Base-by-base conservation (phyloP, 768 basidiomycete species). In the Hypholoma sublateritium region DNA sequence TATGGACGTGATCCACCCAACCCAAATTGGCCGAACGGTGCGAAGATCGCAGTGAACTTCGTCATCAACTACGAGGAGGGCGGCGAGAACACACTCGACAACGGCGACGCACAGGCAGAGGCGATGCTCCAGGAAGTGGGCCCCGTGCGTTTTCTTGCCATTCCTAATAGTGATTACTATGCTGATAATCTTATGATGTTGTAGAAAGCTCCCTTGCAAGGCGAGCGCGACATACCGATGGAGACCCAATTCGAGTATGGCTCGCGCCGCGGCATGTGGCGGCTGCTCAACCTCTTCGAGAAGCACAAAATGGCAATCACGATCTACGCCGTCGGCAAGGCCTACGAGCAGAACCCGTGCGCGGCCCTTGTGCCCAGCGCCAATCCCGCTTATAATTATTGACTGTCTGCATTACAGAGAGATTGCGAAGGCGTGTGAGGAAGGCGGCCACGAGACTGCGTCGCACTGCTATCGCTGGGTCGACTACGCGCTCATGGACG, bases 41-140 rank as follows among this genome's bases (percentile, higher is more conserved):
- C 61, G 43, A 62, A 62, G 28, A 44, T 62, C 35, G 61, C 61
- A 2, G 58, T 62, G 45, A 62, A 62, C 52, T 62, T 62, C 24
- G 61, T 62, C 35, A 62, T 62, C 42, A 62, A 62, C 48, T 62
- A 62, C 52, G 61, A 62, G 52, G 61, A 62, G 37, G 61, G 61
- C 28, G 61, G 61, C 48, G 61, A 62, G 48, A 59, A 62, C 36
- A 54, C 61, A 5, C 52, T 62, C 22, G 61, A 62, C 32, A 62
- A 62, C 39, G 61, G 61, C 1, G 61, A 62, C 24, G 61, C 55
- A 3, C 61, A 62, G 34, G 61, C 48, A 11, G 61, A 62, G 37
- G 42, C 58, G 0, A 47, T 57, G 47, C 48, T 62, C 1, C 61
- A 62, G 47, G 61, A 62, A 43, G 55, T 56, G 19, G 61, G 61